Conservation (phyloP, 805 yeast species). For the Saccharomycopsis olivae region DNA sequence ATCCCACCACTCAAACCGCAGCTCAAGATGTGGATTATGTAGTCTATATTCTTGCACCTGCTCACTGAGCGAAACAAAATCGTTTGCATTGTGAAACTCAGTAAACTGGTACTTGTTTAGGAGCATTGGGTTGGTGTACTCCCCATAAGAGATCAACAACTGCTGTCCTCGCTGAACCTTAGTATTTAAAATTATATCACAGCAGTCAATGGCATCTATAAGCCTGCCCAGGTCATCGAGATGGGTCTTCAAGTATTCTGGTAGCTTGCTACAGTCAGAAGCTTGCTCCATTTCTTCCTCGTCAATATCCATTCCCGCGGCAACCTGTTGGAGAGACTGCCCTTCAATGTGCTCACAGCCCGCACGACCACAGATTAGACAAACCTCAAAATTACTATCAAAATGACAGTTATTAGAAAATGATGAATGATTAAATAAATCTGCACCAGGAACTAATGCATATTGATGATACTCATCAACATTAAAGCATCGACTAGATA, state of each 20-base stretch:
- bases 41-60: not conserved
- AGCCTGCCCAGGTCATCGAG: constrained; percentile 21
- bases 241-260: constrained; percentile 11
- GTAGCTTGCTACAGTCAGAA: not conserved
- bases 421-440: constrained; percentile 62
- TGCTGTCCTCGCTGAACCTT: constrained; percentile 42
- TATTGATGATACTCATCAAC: constrained; percentile 58
- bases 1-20: constrained; percentile 10
- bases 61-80: constrained; percentile 4
- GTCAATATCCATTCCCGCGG: constrained; percentile 1
- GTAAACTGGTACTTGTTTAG: constrained; percentile 2
- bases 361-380: constrained; percentile 37
- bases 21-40: not conserved
- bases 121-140: constrained; percentile 3
- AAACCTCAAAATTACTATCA: constrained; percentile 29
- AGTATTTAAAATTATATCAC: constrained; percentile 51
- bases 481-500: constrained; percentile 50
- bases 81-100: constrained; percentile 2
- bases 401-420: constrained; percentile 3
- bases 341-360: constrained; percentile 29
- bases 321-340: constrained; percentile 18
- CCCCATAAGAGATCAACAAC: constrained; percentile 66
- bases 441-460: constrained; percentile 84
- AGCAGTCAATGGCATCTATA: constrained; percentile 42
- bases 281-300: not conserved